Evolutionary conservation across 176 grass and related monocot species (phyloP).

Genomic region (Pharus latifolius): DNA sequence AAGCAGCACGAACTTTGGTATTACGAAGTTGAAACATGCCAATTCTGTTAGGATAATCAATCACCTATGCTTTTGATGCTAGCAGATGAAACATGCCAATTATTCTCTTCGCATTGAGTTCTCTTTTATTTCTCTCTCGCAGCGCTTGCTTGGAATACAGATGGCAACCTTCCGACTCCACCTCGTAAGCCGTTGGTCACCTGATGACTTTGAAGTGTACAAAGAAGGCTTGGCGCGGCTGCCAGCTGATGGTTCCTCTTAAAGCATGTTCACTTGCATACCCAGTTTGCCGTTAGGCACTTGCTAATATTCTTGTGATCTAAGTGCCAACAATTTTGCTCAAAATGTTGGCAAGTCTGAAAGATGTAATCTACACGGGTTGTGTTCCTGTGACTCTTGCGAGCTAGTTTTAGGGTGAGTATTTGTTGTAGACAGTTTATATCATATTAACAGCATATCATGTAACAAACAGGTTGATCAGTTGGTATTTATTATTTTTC

Average conservation of each 20-base stretch:
- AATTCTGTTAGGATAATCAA: no score
- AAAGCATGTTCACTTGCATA: background rate
- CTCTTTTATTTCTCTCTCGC: background rate
- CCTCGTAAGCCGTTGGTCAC: slow-evolving; percentile 62
- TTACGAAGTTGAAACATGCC: background rate
- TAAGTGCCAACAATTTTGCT: slow-evolving; percentile 19
- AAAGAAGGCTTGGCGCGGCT: slow-evolving; percentile 51
- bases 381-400: no score
- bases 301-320: slow-evolving; percentile 3
- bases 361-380: no score
- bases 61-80: background rate
- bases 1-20: slow-evolving; percentile 46
- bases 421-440: no score
- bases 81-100: background rate
- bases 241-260: slow-evolving; percentile 40
- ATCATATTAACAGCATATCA: no score
- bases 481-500: no score
- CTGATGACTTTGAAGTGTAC: slow-evolving; percentile 74
- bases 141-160: slow-evolving; percentile 57
- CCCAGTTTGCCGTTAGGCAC: background rate
- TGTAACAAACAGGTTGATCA: no score
- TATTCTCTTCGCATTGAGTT: background rate
- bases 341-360: background rate
- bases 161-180: slow-evolving; percentile 88
- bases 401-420: no score